Conservation (phyloP, 129 eudicot genomes). For the Dittrichia graveolens region DNA sequence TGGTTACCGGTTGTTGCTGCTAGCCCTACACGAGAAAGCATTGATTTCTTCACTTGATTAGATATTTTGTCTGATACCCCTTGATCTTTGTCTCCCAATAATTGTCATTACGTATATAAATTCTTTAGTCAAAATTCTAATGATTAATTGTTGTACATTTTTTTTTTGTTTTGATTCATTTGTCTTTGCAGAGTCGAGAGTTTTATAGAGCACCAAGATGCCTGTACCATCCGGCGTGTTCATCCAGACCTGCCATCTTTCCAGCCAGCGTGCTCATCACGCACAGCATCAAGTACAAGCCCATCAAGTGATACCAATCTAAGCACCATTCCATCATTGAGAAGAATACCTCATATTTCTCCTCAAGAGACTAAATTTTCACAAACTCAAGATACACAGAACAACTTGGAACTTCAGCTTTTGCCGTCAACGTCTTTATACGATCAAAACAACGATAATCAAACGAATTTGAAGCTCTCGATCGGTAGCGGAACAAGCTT, state of each 20-base stretch:
- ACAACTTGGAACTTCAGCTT: slow-evolving; percentile 56
- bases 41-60: slow-evolving; percentile 37
- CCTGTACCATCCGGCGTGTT: slow-evolving; percentile 70
- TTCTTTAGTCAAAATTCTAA: slow-evolving; percentile 24
- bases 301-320: slow-evolving; percentile 55
- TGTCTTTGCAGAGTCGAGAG: slow-evolving; percentile 75
- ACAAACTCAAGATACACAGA: slow-evolving; percentile 23
- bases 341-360: slow-evolving; percentile 20
- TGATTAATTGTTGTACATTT: slow-evolving; percentile 9
- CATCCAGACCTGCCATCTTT: slow-evolving; percentile 44
- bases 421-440: slow-evolving; percentile 39
- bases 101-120: slow-evolving; percentile 21
- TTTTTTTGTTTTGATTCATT: slow-evolving; percentile 24
- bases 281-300: slow-evolving; percentile 58
- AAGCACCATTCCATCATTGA: slow-evolving; percentile 30
- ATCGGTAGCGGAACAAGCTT: slow-evolving; percentile 26
- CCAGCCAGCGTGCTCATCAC: slow-evolving; percentile 49
- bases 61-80: slow-evolving; percentile 35
- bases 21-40: slow-evolving; percentile 48
- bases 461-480: slow-evolving; percentile 27
- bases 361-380: not conserved
- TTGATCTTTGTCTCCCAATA: slow-evolving; percentile 27
- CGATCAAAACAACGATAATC: slow-evolving; percentile 18
- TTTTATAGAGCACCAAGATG: slow-evolving; percentile 88
- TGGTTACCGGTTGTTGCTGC: slow-evolving; percentile 13